Percentiles rank a stretch among this genome's conserved stretches.
phyloP scores from a whole-genome alignment of 345 rosid species.

The Microthlaspi erraticum region DNA sequence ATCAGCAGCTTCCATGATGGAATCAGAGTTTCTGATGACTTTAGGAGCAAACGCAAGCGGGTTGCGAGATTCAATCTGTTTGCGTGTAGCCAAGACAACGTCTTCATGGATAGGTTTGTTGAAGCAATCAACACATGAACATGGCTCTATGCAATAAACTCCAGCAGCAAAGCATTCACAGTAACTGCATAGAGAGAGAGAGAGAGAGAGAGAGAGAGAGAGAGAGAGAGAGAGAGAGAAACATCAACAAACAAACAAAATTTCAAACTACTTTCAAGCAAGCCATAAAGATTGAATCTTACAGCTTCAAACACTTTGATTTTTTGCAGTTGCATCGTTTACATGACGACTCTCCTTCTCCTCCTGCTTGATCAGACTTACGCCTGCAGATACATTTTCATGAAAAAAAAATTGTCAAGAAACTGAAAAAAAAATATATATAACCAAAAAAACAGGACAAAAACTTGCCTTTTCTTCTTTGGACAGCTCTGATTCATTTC shows the following conservation, averaged over 20 bases:
- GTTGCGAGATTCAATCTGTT: constrained; percentile 91
- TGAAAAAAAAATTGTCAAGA: constrained; percentile 22
- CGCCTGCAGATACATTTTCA: constrained; percentile 56
- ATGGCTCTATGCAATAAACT: constrained; percentile 90
- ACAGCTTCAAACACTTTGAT: constrained; percentile 98
- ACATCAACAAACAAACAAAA: no score
- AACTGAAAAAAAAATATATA: no score
- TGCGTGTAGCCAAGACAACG: constrained; percentile 93
- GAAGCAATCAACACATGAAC: constrained; percentile 94
- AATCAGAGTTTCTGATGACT: constrained; percentile 73
- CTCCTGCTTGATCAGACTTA: constrained; percentile 55
- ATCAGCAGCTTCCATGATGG: constrained; percentile 66
- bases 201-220: background rate
- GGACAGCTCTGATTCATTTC: constrained; percentile 63
- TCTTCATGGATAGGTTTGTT: constrained; percentile 95
- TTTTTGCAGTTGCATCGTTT: constrained; percentile 98
- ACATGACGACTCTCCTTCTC: constrained; percentile 65
- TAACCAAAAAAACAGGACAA: constrained; percentile 7
- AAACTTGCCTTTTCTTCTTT: constrained; percentile 71
- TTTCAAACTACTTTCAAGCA: constrained; percentile 11
- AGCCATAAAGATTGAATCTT: constrained; percentile 36
- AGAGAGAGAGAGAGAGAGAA: no score
- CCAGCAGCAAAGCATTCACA: constrained; percentile 99
- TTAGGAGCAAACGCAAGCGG: constrained; percentile 99
- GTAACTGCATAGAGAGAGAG: constrained; percentile 58